Percentiles rank a stretch among this genome's conserved stretches.
Conservation (phyloP, 768 basidiomycete genomes). For the Pleurotus giganteus region DNA sequence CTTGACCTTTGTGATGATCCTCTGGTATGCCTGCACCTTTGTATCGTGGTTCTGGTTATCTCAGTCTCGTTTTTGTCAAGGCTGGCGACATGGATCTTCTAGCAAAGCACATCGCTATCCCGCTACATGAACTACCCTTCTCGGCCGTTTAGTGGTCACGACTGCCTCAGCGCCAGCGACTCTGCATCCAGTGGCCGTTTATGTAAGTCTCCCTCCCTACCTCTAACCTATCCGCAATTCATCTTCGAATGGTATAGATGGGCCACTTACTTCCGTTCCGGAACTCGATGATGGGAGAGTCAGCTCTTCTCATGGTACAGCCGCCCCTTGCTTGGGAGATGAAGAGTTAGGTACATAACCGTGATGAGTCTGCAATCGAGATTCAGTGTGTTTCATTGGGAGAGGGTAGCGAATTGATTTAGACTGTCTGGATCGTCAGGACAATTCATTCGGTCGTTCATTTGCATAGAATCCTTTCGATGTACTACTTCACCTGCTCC, state of each 20-base stretch:
- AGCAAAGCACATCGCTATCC: conserved; percentile 45
- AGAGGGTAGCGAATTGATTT: too few species aligned
- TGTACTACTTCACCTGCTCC: too few species aligned
- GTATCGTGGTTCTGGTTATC: too few species aligned
- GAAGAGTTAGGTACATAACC: conserved; percentile 54
- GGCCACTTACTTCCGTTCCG: conserved; percentile 81
- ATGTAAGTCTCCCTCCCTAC: conserved; percentile 52
- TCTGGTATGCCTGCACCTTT: conserved; percentile 24
- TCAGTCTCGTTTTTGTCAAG: too few species aligned
- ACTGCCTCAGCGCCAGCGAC: conserved; percentile 56
- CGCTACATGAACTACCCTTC: conserved; percentile 59
- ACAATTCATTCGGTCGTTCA: too few species aligned
- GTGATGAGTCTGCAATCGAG: conserved; percentile 58
- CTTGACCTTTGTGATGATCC: conserved; percentile 85
- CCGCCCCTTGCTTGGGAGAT: conserved; percentile 75
- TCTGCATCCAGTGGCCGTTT: conserved; percentile 68
- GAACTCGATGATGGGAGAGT: conserved; percentile 72
- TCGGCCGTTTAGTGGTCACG: conserved; percentile 7
- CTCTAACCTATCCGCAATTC: background rate
- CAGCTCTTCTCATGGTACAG: conserved; percentile 71
- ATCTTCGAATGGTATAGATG: conserved; percentile 51
- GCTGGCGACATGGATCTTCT: conserved; percentile 57
- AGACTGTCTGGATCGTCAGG: too few species aligned
- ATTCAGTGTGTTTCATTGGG: conserved; percentile 24
- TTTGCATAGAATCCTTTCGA: too few species aligned